phyloP scores from a whole-genome alignment of 768 basidiomycete genomes.

The Leccinum rimulosum region DNA sequence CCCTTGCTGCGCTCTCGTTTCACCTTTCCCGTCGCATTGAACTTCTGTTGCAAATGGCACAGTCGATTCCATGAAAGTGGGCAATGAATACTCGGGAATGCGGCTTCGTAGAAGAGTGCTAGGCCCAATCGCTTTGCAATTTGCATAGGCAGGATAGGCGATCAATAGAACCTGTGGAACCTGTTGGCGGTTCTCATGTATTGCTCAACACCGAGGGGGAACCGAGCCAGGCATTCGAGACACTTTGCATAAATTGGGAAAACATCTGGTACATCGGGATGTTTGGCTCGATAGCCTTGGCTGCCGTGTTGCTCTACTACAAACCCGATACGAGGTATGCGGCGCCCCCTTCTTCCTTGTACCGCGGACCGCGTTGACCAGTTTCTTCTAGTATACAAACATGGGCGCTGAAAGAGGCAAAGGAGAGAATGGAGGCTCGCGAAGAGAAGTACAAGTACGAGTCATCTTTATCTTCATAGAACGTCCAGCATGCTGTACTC shows the following conservation, averaged over 20 bases:
- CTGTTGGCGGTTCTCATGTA: background rate
- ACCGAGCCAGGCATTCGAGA: too few relatives aligned
- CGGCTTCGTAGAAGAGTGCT: too few relatives aligned
- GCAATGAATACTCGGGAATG: background rate
- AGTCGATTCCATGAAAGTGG: too few relatives aligned
- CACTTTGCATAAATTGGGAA: conserved; percentile 59
- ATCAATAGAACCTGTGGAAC: background rate
- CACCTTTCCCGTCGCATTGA: background rate
- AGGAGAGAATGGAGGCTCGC: conserved; percentile 87
- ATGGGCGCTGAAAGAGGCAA: conserved; percentile 91
- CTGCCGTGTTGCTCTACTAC: conserved; percentile 77
- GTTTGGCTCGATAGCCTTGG: conserved; percentile 83
- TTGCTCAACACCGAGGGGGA: background rate
- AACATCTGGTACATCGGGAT: conserved; percentile 87
- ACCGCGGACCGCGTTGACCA: background rate
- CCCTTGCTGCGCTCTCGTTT: background rate
- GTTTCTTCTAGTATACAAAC: conserved; percentile 67
- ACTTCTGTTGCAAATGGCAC: background rate
- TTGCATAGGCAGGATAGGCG: background rate
- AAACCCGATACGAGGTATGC: conserved; percentile 91
- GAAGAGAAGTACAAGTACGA: conserved; percentile 88
- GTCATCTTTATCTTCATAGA: conserved; percentile 39
- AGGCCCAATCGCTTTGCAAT: background rate
- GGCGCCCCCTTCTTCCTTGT: background rate
- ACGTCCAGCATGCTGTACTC: conserved; percentile 3